These are phyloP conservation scores for Vachellia pachyceras DNA, from an alignment of 306 rosid genomes.

Conservation along the genomic window DNA sequence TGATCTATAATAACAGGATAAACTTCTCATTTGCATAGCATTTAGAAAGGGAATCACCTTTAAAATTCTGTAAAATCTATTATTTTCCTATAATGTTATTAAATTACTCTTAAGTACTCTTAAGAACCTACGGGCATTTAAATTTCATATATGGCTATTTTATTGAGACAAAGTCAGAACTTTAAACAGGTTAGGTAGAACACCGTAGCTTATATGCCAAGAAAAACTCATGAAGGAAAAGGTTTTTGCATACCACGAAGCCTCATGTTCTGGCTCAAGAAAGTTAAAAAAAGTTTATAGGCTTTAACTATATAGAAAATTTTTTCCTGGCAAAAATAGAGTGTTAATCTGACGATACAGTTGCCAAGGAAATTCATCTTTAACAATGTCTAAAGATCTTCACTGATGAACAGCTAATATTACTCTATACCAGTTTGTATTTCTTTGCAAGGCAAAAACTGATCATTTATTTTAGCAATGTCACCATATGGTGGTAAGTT, in stretches of 20 bases:
- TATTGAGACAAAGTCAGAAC: slow-evolving; percentile 19
- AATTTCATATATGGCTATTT: background rate
- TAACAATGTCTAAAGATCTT: background rate
- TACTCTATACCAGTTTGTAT: background rate
- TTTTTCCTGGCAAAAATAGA: background rate
- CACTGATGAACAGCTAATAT: background rate
- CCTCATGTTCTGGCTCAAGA: slow-evolving; percentile 14
- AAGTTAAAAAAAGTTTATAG: background rate
- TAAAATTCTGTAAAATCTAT: background rate
- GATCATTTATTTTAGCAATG: background rate
- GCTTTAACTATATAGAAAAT: background rate
- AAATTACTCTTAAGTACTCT: background rate
- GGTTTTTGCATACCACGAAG: background rate
- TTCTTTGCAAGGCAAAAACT: background rate
- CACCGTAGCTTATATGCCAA: background rate
- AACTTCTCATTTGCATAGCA: background rate
- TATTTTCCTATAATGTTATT: background rate
- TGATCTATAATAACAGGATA: background rate
- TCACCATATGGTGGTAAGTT: background rate
- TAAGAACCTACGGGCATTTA: background rate
- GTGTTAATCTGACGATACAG: background rate
- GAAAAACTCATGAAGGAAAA: background rate
- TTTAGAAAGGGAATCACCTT: background rate
- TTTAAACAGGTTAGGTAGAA: background rate
- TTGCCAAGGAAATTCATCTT: background rate